Base-by-base conservation (phyloP, 139 green algal genomes). In the Picochlorum sp. region DNA sequence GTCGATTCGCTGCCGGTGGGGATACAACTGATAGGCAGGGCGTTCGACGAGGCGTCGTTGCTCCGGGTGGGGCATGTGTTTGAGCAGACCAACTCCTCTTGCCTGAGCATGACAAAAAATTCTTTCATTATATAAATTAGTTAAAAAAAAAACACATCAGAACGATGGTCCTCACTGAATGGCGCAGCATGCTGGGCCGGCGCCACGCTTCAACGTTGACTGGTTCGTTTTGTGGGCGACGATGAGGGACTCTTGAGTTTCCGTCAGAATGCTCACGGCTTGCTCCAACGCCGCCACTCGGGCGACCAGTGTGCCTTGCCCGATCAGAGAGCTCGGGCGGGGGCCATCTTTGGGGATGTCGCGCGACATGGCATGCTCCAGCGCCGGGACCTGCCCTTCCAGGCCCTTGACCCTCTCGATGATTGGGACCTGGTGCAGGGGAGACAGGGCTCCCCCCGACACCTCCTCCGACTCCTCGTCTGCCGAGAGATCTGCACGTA, bases 11-110 rank as follows among this genome's bases (percentile, higher is more conserved):
- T 96, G 61, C 89, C 89, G 0, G 68, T 96, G 0, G 89, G 89
- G 0, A 18, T 96, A 60, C 89, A 96, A 71, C 59, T 96, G 13
- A 74, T 94, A 7, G 89, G 81, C 0, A 65, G 65, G 15, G 69
- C 78, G n/a, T 90, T 92, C 69, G 82, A 70, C 2, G 88, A 41
- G 8, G 34, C 34, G 8, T 9, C 34, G 9, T 11, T 41, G 34
- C 8, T 41, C 2, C 34, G 34, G 7, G 34, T 41, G 34, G 34
- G 34, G 34, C 34, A 41, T 41, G 34, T 41, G 34, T 41, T 41
- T 41, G 34, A 41, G 34, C 34, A 41, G 34, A 41, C 34, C 34
- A 41, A 41, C 34, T 41, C 34, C 34, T 14, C 34, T 30, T 7
- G 34, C 34, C 34, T 11, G 34, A 69, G 14, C 20, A 24, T 20